Conservation (phyloP, 805 yeast genomes). For the Metschnikowia lachancei region DNA sequence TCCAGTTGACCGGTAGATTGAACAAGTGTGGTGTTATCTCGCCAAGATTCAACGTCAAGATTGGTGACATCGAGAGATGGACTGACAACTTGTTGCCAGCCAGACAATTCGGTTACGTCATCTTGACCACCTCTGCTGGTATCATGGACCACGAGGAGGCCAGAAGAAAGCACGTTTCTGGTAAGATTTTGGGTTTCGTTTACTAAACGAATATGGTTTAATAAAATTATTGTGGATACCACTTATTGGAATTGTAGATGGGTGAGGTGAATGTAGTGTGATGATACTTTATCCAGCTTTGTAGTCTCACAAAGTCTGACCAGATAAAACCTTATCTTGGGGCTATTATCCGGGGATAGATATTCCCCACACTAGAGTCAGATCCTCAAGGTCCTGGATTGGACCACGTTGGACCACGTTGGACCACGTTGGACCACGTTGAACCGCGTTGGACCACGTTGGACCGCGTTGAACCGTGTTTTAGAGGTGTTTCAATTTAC, state of each 20-base stretch:
- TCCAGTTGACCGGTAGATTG: conserved; percentile 36
- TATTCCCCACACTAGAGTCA: no score
- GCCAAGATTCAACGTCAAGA: conserved; percentile 97
- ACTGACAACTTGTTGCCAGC: conserved; percentile 97
- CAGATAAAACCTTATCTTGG: no score
- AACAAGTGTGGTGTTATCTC: conserved; percentile 97
- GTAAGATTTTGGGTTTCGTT: conserved; percentile 97
- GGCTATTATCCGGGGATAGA: no score
- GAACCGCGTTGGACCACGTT: no score
- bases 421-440: no score
- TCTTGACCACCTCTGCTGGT: conserved; percentile 98
- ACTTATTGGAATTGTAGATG: neutral
- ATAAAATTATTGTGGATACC: neutral
- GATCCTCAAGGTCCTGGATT: no score
- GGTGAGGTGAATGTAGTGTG: no score
- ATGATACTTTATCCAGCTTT: no score
- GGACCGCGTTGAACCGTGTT: no score
- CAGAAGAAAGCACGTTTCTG: conserved; percentile 99
- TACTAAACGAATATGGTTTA: conserved; percentile 49
- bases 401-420: no score
- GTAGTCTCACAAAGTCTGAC: no score
- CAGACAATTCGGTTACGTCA: conserved; percentile 97
- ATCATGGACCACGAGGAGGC: conserved; percentile 99
- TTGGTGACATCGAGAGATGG: conserved; percentile 96
- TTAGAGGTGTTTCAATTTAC: no score